phyloP scores from a whole-genome alignment of 371 early-diverging fungal genomes.

The Vairimorpha necatrix region DNA sequence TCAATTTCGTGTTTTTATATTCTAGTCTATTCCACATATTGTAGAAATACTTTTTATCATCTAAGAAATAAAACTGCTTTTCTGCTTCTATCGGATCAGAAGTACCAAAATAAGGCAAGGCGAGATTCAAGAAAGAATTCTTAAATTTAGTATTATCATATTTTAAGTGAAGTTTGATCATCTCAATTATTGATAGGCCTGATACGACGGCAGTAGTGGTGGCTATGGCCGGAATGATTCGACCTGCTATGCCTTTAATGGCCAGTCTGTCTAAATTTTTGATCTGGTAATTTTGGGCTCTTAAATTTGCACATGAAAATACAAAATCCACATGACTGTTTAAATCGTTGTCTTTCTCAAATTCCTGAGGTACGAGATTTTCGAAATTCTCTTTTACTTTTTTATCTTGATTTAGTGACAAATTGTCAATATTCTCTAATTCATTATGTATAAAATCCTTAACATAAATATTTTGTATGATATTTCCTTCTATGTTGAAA shows the following conservation, averaged over 20 bases:
- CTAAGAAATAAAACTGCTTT: constrained; percentile 65
- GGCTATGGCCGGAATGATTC: constrained; percentile 99
- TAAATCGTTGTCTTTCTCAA: constrained; percentile 97
- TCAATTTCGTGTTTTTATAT: constrained; percentile 76
- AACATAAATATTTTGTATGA: constrained; percentile 77
- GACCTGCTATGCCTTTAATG: constrained; percentile 97
- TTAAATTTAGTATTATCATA: constrained; percentile 70
- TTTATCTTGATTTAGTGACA: not conserved
- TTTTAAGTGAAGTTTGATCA: constrained; percentile 52
- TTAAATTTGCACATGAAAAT: constrained; percentile 88
- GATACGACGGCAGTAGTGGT: constrained; percentile 98
- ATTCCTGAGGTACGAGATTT: constrained; percentile 69
- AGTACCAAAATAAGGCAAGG: constrained; percentile 94
- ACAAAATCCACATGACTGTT: constrained; percentile 99
- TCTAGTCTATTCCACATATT: constrained; percentile 94
- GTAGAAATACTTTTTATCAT: constrained; percentile 76
- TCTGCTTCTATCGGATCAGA: constrained; percentile 89
- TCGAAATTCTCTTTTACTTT: not conserved
- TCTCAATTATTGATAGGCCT: constrained; percentile 90
- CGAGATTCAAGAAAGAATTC: constrained; percentile 95
- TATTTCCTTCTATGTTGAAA: constrained; percentile 73
- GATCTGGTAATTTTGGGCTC: constrained; percentile 91
- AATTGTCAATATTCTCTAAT: constrained; percentile 56
- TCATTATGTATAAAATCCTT: constrained; percentile 74
- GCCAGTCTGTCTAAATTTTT: constrained; percentile 79